A percentile compares a stretch with the other conserved stretches of the same genome.
Conservation (phyloP, 2,329 filamentous ascomycete species). For the Fusarium subtropicale region DNA sequence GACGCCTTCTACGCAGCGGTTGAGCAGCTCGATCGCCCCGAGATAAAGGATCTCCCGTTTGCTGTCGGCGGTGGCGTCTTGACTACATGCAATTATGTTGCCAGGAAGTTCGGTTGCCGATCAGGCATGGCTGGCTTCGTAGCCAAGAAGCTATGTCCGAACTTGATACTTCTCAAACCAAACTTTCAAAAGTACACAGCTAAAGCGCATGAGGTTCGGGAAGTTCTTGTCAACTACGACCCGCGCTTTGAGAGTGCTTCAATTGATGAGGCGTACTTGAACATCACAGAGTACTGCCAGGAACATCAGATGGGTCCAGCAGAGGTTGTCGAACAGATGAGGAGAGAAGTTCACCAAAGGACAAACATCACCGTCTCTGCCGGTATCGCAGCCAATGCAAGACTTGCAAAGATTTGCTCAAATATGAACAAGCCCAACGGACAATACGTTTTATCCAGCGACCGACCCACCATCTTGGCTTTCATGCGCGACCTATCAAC, state of each 20-base stretch:
- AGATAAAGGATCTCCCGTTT: constrained; percentile 87
- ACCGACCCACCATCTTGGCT: constrained; percentile 79
- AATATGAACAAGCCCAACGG: constrained; percentile 98
- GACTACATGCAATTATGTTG: constrained; percentile 85
- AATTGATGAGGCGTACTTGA: constrained; percentile 96
- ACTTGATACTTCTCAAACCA: constrained; percentile 82
- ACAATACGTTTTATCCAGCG: constrained; percentile 80
- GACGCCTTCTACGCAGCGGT: constrained; percentile 98
- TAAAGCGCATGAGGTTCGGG: constrained; percentile 88
- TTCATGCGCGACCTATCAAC: constrained; percentile 89
- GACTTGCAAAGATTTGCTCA: constrained; percentile 93
- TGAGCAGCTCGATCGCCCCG: constrained; percentile 84
- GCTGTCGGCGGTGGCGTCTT: constrained; percentile 81
- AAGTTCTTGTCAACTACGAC: constrained; percentile 88
- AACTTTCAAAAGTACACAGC: constrained; percentile 92
- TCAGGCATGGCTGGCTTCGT: constrained; percentile 98
- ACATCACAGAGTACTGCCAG: constrained; percentile 87
- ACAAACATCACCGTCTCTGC: constrained; percentile 91
- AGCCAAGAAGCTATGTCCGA: constrained; percentile 91
- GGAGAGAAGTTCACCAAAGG: constrained; percentile 78
- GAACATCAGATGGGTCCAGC: constrained; percentile 75
- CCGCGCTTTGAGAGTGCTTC: constrained; percentile 91
- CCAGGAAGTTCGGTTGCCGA: constrained; percentile 88
- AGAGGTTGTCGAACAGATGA: constrained; percentile 80
- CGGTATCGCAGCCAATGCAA: constrained; percentile 92